Base-by-base conservation (phyloP, 1,284 basidiomycete species). In the Quambalaria eucalypti region DNA sequence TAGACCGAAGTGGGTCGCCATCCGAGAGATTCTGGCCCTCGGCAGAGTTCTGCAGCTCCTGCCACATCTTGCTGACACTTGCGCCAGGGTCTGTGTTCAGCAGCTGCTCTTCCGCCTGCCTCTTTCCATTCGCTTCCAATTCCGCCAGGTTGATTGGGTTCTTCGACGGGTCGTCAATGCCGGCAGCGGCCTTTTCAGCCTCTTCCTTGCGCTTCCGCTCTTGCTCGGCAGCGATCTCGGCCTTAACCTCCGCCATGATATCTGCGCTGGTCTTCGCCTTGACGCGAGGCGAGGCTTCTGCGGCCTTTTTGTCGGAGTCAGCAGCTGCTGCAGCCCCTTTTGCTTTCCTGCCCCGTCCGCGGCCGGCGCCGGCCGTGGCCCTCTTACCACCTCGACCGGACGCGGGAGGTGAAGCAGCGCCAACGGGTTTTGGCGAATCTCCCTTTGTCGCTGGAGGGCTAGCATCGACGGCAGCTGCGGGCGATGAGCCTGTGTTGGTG, bases 231-330 rank as follows among this genome's bases (percentile, higher is more conserved):
- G 69, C 69, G 54, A 65, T 64, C 52, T 73, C 68, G 21, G 65
- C 65, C 49, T 70, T 70, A 50, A 70, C 68, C 53, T 67, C 66
- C 16, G 65, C 68, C 66, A 72, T 66, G 53, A 72, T 72, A 46
- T 69, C 66, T 33, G 65, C 65, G 42, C 65, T 65, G 31, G 66
- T 67, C 58, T 66, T 66, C 57, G 60, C 59, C 58, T 61, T 67
- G 57, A 53, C 59, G 50, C 59, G 60, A 16, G 64, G 56, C 26
- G 19, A 30, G n/a, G 21, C 54, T 28, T 51, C 28, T n/a, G 28
- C 46, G 8, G 57, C 33, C 25, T 48, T 47, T 7, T 21, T n/a
- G 6, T 64, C 58, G n/a, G 62, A 60, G 14, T 56, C 56, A 3
- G 61, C 59, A 2, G 64, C 56, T 16, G 66, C 65, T 29, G 59